Conservation (phyloP, 1,284 basidiomycete species). For the Trichosporon coremiiforme region DNA sequence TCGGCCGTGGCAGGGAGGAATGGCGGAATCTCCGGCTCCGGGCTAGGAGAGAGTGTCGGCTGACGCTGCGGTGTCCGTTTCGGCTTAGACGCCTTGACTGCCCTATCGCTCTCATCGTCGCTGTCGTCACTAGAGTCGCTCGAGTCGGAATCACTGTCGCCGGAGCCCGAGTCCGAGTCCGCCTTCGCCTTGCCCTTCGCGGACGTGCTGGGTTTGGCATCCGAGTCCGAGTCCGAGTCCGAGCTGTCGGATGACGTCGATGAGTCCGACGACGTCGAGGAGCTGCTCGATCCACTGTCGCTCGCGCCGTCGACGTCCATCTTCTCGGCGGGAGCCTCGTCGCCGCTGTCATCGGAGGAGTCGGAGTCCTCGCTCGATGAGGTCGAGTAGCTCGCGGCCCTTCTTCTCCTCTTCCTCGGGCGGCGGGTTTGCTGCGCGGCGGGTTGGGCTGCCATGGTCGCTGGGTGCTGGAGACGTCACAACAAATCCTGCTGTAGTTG, state of each 20-base stretch:
- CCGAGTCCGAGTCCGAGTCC: conserved; percentile 36
- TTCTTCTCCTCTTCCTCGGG: conserved; percentile 45
- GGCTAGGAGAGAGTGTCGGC: conserved; percentile 33
- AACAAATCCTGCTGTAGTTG: background rate
- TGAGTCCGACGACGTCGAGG: conserved; percentile 28
- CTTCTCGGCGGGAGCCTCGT: conserved; percentile 23
- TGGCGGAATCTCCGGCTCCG: conserved; percentile 33
- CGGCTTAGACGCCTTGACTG: background rate
- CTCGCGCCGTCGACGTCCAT: conserved; percentile 38
- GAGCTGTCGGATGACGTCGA: conserved; percentile 35
- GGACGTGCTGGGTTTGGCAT: conserved; percentile 24
- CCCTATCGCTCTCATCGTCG: conserved; percentile 9
- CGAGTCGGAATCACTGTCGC: conserved; percentile 16
- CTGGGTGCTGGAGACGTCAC: conserved; percentile 3
- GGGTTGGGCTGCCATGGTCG: conserved; percentile 30
- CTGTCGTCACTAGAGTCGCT: conserved; percentile 6
- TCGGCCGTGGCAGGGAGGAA: conserved; percentile 29
- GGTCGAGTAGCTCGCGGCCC: conserved; percentile 43
- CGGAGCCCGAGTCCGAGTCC: background rate
- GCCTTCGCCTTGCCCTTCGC: conserved; percentile 26
- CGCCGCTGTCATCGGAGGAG: conserved; percentile 37
- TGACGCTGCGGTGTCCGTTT: conserved; percentile 19
- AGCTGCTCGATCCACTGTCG: conserved; percentile 14
- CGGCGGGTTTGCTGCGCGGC: conserved; percentile 24
- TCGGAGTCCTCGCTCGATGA: conserved; percentile 33